Evolutionary conservation across 1,139 yeast genomes (phyloP).

Genomic region (Pichia sp.): DNA sequence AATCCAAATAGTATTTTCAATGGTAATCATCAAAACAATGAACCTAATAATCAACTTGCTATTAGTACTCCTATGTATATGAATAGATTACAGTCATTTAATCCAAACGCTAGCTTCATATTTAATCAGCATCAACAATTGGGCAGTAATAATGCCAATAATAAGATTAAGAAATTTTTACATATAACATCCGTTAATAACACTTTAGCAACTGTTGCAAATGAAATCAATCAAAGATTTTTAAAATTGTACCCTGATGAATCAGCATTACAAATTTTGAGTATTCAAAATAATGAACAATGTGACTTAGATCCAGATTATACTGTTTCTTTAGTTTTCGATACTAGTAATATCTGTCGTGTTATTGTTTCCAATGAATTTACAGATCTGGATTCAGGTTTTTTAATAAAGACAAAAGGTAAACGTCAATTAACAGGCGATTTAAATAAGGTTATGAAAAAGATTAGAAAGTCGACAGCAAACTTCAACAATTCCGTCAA

Average conservation of each 20-base stretch:
- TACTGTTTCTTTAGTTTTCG: conserved; percentile 54
- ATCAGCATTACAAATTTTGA: conserved; percentile 43
- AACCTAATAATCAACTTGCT: conserved; percentile 1
- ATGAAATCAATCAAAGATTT: conserved; percentile 47
- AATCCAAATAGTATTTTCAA: neutral
- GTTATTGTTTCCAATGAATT: conserved; percentile 44
- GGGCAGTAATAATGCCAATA: conserved; percentile 6
- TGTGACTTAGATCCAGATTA: conserved; percentile 80
- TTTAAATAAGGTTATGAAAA: conserved; percentile 21
- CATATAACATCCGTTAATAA: conserved; percentile 49
- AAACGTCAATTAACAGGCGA: conserved; percentile 23
- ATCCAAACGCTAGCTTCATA: conserved; percentile 9
- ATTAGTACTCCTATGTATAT: conserved; percentile 13
- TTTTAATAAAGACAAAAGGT: conserved; percentile 10
- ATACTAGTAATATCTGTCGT: conserved; percentile 46
- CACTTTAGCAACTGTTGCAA: conserved; percentile 41
- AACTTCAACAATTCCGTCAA: neutral
- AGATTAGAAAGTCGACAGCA: conserved; percentile 13
- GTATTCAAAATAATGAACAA: conserved; percentile 55
- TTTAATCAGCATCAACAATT: conserved; percentile 1
- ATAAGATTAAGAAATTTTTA: conserved; percentile 43
- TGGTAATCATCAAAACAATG: neutral
- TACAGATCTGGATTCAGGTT: neutral
- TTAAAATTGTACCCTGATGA: conserved; percentile 58
- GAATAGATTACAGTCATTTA: conserved; percentile 3